phyloP scores from a whole-genome alignment of 2,329 filamentous ascomycete species.

The Ophiostoma populinum region DNA sequence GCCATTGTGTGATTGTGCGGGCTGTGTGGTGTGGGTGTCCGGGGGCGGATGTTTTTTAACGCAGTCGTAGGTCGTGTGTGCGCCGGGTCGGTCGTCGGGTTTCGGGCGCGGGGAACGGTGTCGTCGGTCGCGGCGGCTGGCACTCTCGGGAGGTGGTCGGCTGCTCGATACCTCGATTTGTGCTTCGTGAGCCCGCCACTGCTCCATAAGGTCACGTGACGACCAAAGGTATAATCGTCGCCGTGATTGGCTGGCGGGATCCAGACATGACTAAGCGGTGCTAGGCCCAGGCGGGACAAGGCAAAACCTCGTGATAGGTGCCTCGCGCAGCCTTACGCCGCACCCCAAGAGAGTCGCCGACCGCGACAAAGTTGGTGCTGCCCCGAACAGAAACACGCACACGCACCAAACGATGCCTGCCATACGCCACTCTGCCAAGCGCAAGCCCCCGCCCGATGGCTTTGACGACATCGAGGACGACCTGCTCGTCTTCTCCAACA shows the following conservation, averaged over 20 bases:
- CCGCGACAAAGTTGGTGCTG: too few species aligned
- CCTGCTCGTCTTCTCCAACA: conserved; percentile 69
- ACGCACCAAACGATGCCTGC: conserved; percentile 43
- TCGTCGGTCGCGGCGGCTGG: not conserved
- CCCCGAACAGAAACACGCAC: not conserved
- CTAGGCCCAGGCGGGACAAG: too few species aligned
- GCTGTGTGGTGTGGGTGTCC: too few species aligned
- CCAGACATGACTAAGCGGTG: conserved; percentile 1
- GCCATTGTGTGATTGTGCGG: too few species aligned
- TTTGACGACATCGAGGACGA: conserved; percentile 82
- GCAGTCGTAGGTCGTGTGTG: too few species aligned
- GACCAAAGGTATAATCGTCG: not conserved
- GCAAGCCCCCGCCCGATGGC: conserved; percentile 69
- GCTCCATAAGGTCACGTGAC: conserved; percentile 3
- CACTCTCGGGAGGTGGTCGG: conserved; percentile 1
- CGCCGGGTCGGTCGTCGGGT: too few species aligned
- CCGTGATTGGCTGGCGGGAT: conserved; percentile 1
- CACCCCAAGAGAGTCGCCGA: too few species aligned
- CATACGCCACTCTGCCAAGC: conserved; percentile 56
- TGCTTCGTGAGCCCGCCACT: not conserved
- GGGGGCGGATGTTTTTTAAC: too few species aligned
- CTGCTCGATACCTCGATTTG: conserved; percentile 4
- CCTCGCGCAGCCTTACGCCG: too few species aligned
- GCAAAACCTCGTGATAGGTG: too few species aligned
- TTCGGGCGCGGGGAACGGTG: not conserved